Base-by-base conservation (phyloP, 192 early-diverging fungal genomes). In the Coemansia sp. region DNA sequence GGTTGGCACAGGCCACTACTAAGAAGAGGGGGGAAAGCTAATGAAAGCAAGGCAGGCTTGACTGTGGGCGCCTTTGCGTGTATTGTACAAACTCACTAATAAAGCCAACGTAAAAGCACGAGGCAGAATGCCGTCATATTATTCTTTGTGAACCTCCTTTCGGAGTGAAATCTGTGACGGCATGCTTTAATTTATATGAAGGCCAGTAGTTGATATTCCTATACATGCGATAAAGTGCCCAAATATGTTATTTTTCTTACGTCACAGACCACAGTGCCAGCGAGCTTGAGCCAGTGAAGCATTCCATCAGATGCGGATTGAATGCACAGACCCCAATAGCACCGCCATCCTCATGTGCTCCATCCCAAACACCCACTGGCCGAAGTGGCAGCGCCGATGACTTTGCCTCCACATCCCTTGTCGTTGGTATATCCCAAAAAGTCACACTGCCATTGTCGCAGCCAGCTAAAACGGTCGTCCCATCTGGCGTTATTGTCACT, bases 271-370 rank as follows among this genome's bases (percentile, higher is more conserved):
- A 79, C 11, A 79, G 25, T 7, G 76, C 59, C 49, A 79, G 49
- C 17, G 71, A 62, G 8, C 50, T 59, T 15, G 76, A 61, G n/a
- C 69, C 79, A 42, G 70, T 75, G 4, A 72, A 43, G 59, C 73
- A 75, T 38, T 73, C 67, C 70, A 81, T 71, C 22, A 75, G 19
- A 14, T 57, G 46, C 0, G 79, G 73, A 41, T 81, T 75, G 32
- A 81, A 81, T 0, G 73, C 73, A 41, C 79, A 81, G 5, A 72
- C 73, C 14, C 66, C 58, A 7, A 70, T 69, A 2, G 73, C 53
- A 4, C 73, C 73, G 13, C 62, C 70, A 32, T 52, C 49, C 22
- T 57, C 11, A 6, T 81, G 79, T 35, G 62, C 64, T 17, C 65
- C 76, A 35, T 48, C 66, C 67, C 66, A 73, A 58, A 57, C 57